Base-by-base conservation (phyloP, 768 basidiomycete species). In the Tylopilus sp. region DNA sequence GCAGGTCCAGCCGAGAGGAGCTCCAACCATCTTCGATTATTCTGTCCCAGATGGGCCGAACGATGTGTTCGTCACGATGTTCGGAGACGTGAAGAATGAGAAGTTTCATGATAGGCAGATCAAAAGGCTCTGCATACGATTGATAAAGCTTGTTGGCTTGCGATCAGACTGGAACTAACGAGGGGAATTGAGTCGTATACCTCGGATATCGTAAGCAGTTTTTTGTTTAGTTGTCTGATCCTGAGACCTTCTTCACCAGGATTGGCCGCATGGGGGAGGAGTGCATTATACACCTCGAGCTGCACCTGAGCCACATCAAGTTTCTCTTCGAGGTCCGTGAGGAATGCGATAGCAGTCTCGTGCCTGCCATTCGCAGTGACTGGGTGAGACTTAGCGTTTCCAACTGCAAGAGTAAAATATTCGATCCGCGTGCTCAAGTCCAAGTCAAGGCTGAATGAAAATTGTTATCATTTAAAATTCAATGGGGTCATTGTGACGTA, bases 261-360 rank as follows among this genome's bases (percentile, higher is more conserved):
- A 52, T 86, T 81, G 53, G 78, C 73, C 25, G 80, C 70, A 54
- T 83, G 85, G 17, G 85, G 81, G 7, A 75, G 65, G 15, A 92
- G 75, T 11, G 75, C 72, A 57, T 88, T 80, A 61, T 83, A 89
- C 42, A 97, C 79, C 68, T 98, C 95, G n/a, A 95, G 73, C 64
- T 99, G 97, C 9, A 98, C 92, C 70, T 95, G 89, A 6, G 94
- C 91, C 22, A 99, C 97, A 40, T 99, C 97, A 12, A 98, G 79
- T 65, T 94, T 93, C 69, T 99, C 97, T 73, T 98, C 95, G 18
- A 97, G 75, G 58, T 91, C 88, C 0, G 88, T 91, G n/a, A 95
- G 79, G 75, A 98, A 97, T 44, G 91, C 86, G 44, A 98, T 91
- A n/a, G 91, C 91, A 26, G 86, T 87, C 66, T 94, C 90, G 58